These are phyloP conservation scores for Tillandsia leiboldiana DNA, from an alignment of 176 grass and related monocot species.

Conservation along the genomic window DNA sequence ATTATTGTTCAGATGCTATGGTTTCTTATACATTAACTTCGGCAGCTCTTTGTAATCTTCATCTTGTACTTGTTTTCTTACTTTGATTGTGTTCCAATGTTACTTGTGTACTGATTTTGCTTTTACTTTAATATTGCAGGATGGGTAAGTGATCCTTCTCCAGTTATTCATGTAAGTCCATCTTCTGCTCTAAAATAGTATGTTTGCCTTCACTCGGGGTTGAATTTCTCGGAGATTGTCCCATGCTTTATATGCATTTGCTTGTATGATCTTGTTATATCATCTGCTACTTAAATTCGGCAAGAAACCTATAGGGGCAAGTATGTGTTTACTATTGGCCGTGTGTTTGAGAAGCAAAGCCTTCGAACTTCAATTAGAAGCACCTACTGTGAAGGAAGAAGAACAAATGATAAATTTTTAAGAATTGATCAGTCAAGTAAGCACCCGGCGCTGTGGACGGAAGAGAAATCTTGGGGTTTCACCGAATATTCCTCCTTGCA, in stretches of 20 bases:
- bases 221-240: neutral
- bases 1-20: neutral
- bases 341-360: neutral
- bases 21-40: neutral
- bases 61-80: neutral
- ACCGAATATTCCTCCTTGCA: no score
- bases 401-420: neutral
- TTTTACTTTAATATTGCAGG: conserved; percentile 35
- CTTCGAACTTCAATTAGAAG: neutral
- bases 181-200: neutral
- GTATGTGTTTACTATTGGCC: neutral
- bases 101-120: neutral
- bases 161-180: neutral
- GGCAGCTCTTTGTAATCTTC: neutral
- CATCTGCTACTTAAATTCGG: no score
- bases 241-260: neutral
- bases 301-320: no score
- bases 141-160: conserved; percentile 52
- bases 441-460: no score
- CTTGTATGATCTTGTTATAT: neutral
- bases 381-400: no score
- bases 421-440: neutral
- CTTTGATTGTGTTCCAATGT: neutral
- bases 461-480: no score
- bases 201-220: neutral